Conservation (phyloP, 441 rosid species). For the Croton setiger region DNA sequence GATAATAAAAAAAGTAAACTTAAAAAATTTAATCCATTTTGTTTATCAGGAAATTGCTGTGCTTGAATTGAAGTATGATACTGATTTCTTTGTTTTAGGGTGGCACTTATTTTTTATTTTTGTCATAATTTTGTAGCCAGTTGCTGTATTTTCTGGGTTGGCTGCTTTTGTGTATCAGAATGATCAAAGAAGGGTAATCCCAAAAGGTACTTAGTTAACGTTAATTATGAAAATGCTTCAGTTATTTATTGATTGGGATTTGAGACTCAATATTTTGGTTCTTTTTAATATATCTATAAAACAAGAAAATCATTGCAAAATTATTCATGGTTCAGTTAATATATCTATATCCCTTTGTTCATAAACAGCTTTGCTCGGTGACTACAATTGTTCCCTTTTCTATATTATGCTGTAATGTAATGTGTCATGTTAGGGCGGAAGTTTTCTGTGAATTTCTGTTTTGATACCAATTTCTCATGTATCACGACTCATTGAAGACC, state of each 20-base stretch:
- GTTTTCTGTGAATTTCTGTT: no score
- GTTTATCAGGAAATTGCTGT: not conserved
- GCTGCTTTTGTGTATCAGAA: constrained; percentile 53
- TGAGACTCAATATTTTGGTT: not conserved
- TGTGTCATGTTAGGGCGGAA: no score
- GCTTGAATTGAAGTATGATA: not conserved
- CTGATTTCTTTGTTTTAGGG: not conserved
- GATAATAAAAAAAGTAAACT: not conserved
- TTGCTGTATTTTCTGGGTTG: constrained; percentile 48
- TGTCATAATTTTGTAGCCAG: constrained; percentile 46
- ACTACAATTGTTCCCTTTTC: no score
- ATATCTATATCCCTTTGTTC: no score
- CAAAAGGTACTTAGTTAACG: constrained; percentile 40
- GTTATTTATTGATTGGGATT: not conserved
- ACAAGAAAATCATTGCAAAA: not conserved
- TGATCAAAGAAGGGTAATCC: constrained; percentile 68
- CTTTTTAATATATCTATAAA: not conserved
- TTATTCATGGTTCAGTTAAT: not conserved
- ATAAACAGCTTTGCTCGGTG: no score
- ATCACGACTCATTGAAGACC: no score
- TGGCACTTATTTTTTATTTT: not conserved
- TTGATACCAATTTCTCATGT: no score
- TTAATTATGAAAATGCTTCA: no score
- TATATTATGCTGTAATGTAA: no score
- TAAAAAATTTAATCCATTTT: not conserved